A percentile compares a stretch with the other conserved stretches of the same genome.
phyloP scores from a whole-genome alignment of 108 stramenopile genomes.

The Nannochloropsis gaditana region DNA sequence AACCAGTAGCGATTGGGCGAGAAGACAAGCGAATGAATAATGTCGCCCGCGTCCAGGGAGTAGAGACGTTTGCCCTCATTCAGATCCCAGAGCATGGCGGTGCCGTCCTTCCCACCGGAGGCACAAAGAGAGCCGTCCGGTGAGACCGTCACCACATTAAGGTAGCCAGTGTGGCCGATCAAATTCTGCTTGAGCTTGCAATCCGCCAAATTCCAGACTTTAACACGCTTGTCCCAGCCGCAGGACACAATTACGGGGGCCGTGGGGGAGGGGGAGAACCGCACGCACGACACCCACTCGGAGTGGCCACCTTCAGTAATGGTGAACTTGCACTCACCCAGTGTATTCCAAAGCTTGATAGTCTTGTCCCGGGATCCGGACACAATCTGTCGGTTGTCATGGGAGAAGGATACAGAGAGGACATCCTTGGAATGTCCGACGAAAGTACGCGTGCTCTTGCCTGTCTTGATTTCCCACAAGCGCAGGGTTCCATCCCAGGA shows the following conservation, averaged over 20 bases:
- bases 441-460: slow-evolving; percentile 94
- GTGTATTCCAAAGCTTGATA: slow-evolving; percentile 99
- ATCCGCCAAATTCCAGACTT: slow-evolving; percentile 97
- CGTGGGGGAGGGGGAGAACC: slow-evolving; percentile 86
- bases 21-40: slow-evolving; percentile 97
- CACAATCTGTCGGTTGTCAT: slow-evolving; percentile 93
- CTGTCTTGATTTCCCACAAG: slow-evolving; percentile 94
- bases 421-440: slow-evolving; percentile 99
- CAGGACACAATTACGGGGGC: slow-evolving; percentile 93
- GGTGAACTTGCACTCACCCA: slow-evolving; percentile 95
- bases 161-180: slow-evolving; percentile 98
- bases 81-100: slow-evolving; percentile 99
- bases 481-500: slow-evolving; percentile 97
- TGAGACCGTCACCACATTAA: slow-evolving; percentile 99
- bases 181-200: slow-evolving; percentile 97
- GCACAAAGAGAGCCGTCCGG: slow-evolving; percentile 99
- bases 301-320: slow-evolving; percentile 88
- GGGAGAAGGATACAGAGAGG: slow-evolving; percentile 92
- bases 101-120: slow-evolving; percentile 98
- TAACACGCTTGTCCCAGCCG: slow-evolving; percentile 99
- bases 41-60: slow-evolving; percentile 93
- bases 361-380: slow-evolving; percentile 93
- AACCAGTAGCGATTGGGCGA: slow-evolving; percentile 99
- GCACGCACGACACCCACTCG: slow-evolving; percentile 99
- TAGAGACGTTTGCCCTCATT: slow-evolving; percentile 99